These are phyloP conservation scores for Solanum okadae DNA, from an alignment of 257 asterid genomes.

Conservation along the genomic window DNA sequence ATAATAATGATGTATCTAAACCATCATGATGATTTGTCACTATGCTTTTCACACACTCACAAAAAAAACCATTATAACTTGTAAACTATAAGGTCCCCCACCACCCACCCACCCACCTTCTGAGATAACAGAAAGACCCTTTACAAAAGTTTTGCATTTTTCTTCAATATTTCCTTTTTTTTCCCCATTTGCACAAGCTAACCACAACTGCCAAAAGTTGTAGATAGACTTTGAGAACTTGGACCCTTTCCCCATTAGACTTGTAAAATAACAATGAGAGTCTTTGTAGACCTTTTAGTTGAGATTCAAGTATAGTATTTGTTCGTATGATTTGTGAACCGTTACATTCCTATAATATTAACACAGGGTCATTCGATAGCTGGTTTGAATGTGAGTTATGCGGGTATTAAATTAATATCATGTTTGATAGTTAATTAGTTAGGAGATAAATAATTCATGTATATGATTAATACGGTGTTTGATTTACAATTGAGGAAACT, in stretches of 20 bases:
- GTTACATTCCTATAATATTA: neutral
- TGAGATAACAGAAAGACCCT: constrained; percentile 15
- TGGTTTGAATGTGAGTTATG: neutral
- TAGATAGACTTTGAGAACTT: neutral
- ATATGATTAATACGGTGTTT: too few species aligned
- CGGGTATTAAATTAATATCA: neutral
- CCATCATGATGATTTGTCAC: constrained; percentile 14
- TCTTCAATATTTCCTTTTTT: constrained; percentile 3
- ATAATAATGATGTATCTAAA: constrained; percentile 17
- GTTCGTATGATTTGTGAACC: too few species aligned
- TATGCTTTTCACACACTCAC: constrained; percentile 17
- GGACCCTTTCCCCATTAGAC: neutral
- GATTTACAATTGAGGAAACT: too few species aligned
- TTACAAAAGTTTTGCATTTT: constrained; percentile 11
- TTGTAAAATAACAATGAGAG: neutral
- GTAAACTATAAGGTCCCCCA: neutral
- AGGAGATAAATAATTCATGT: neutral
- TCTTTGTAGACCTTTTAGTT: neutral
- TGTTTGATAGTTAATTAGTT: neutral
- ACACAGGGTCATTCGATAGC: neutral
- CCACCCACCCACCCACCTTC: neutral
- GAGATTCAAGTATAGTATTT: neutral
- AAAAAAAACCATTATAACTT: constrained; percentile 14
- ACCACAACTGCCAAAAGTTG: neutral
- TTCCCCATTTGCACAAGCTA: constrained; percentile 16